Base-by-base conservation (phyloP, 2,329 filamentous ascomycete genomes). In the Fusarium heterosporum region DNA sequence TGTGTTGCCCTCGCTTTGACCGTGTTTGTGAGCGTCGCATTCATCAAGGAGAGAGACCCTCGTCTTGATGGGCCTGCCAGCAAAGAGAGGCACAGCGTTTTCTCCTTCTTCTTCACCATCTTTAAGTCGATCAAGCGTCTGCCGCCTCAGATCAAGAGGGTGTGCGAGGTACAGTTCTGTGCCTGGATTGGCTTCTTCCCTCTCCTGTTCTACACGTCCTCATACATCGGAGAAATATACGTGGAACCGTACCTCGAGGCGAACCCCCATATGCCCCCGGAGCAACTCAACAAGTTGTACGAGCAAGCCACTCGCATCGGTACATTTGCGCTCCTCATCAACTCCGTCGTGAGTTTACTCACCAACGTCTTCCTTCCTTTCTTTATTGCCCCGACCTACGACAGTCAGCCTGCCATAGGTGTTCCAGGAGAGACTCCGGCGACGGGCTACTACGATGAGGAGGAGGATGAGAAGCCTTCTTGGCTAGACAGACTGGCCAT, bases 151-250 rank as follows among this genome's bases (percentile, higher is more conserved):
- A 93, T 96, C 67, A 86, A 86, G 64, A 90, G 88, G 66, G 93
- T 97, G 36, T 97, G 94, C 74, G 81, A 89, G 67, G 90, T 94
- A 0, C 92, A 96, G 75, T 88, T 95, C 71, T 94, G 90, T 62
- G 93, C 93, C 7, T 98, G 94, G 94, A 89, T 97, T 56, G 95
- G 93, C 51, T 97, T 95, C 88, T 98, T 97, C 73, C 94, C 94
- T 1, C 93, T 97, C 77, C 84, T 98, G 4, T 97, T 97, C 80
- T 98, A 98, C 81, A 93, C 93, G 7, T 97, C 93, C 2, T 96
- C 93, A 17, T 98, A 96, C 77, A 91, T 97, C 70, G 94, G 92
- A 64, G 93, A 97, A 75, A 92, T 98, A 56, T 97, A 97, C 72
- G 91, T 93, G 17, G 90, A 97, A 74, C 93, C 93, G 0, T 91